Evolutionary conservation across 1,284 basidiomycete species (phyloP).

Genomic region (Leccinum fallax): DNA sequence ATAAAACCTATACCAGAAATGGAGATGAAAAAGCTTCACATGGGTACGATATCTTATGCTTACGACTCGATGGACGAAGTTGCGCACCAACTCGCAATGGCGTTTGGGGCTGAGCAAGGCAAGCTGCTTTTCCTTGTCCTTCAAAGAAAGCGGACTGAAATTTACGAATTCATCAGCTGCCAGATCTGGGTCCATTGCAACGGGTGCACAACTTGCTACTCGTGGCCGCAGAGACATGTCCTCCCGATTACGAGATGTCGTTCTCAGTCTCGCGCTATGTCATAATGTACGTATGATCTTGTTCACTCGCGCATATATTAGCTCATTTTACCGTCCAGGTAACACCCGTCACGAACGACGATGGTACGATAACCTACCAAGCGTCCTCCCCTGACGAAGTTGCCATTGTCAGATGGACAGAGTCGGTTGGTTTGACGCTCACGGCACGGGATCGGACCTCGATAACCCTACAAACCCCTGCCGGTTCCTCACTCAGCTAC

Average conservation of each 20-base stretch:
- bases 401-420: conserved; percentile 98
- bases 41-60: conserved; percentile 98
- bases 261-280: conserved; percentile 91
- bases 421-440: conserved; percentile 90
- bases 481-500: conserved; percentile 66
- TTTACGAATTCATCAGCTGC: conserved; percentile 40
- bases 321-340: conserved; percentile 54
- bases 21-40: conserved; percentile 98
- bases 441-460: conserved; percentile 85
- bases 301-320: neutral
- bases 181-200: conserved; percentile 54
- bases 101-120: conserved; percentile 67
- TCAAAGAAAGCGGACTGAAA: neutral
- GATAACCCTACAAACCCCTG: conserved; percentile 78
- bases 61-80: conserved; percentile 99
- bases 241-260: conserved; percentile 91
- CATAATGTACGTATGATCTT: conserved; percentile 77
- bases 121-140: neutral
- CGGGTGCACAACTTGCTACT: conserved; percentile 78
- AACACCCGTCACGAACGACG: conserved; percentile 93
- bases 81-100: conserved; percentile 80
- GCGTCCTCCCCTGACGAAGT: conserved; percentile 99
- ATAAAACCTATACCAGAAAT: conserved; percentile 65
- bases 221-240: conserved; percentile 95
- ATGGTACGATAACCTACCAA: conserved; percentile 94